phyloP scores from a whole-genome alignment of 1,284 basidiomycete genomes.

The Crucibulum parvulum region DNA sequence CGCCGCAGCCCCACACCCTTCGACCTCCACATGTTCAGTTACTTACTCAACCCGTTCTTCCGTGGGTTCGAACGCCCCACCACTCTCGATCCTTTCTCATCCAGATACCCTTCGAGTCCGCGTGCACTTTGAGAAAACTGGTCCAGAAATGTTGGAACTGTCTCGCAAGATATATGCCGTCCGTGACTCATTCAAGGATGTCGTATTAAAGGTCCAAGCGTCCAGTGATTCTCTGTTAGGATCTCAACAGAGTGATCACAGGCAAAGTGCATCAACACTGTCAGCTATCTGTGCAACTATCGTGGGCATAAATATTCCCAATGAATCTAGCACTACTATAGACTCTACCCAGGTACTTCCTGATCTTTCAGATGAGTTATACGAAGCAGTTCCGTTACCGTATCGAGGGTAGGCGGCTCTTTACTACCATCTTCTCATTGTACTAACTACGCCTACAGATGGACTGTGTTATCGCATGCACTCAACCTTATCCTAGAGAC shows the following conservation, averaged over 20 bases:
- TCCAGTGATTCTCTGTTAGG: background rate
- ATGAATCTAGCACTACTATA: slow-evolving; percentile 23
- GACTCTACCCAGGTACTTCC: slow-evolving; percentile 31
- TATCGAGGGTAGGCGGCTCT: slow-evolving; percentile 50
- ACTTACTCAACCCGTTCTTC: background rate
- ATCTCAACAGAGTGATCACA: no score
- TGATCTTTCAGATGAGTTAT: slow-evolving; percentile 48
- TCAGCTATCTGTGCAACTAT: slow-evolving; percentile 55
- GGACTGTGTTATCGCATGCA: slow-evolving; percentile 56
- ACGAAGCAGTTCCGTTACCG: slow-evolving; percentile 54
- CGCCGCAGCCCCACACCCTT: background rate
- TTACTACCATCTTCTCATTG: background rate
- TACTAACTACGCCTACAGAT: slow-evolving; percentile 35
- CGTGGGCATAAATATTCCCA: slow-evolving; percentile 52
- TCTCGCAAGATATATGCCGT: slow-evolving; percentile 57
- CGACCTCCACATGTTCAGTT: slow-evolving; percentile 9
- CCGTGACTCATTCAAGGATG: slow-evolving; percentile 58
- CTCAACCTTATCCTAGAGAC: slow-evolving; percentile 50
- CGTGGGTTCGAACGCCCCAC: slow-evolving; percentile 23
- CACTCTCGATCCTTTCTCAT: slow-evolving; percentile 47
- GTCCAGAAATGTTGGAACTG: slow-evolving; percentile 46
- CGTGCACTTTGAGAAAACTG: slow-evolving; percentile 41
- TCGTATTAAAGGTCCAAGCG: slow-evolving; percentile 37
- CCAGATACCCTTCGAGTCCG: slow-evolving; percentile 40
- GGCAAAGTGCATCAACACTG: slow-evolving; percentile 39